Percentiles rank a stretch among this genome's conserved stretches.
Conservation (phyloP, 169 alveolate species). For the Fabrea salina region DNA sequence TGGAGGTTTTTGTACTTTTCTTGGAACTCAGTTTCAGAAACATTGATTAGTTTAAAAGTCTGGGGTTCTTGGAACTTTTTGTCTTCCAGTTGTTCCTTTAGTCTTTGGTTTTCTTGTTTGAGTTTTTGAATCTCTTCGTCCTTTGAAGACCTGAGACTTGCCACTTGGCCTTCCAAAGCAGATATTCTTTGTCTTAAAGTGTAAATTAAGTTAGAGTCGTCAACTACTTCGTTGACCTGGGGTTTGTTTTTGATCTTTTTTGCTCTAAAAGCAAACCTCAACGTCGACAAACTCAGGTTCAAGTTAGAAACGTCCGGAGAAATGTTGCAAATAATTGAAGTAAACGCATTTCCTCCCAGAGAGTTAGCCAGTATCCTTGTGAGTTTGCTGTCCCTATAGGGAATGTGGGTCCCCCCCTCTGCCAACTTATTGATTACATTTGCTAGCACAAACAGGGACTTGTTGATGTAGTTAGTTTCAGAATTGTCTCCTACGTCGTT, state of each 20-base stretch:
- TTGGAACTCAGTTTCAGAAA: background rate
- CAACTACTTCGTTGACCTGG: constrained; percentile 37
- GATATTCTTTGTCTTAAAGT: constrained; percentile 29
- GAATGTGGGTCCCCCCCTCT: constrained; percentile 49
- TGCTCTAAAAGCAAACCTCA: constrained; percentile 91
- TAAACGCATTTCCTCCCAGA: constrained; percentile 91
- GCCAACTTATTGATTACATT: constrained; percentile 72
- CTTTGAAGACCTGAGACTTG: background rate
- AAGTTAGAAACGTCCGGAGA: constrained; percentile 85
- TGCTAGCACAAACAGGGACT: constrained; percentile 59
- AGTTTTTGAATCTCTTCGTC: background rate
- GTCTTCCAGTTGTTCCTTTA: background rate
- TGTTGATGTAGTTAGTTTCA: constrained; percentile 73
- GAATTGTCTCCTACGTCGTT: constrained; percentile 48
- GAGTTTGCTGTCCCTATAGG: constrained; percentile 88
- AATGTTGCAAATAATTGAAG: constrained; percentile 87
- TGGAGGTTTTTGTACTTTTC: background rate
- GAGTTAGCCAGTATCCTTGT: constrained; percentile 87
- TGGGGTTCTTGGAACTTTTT: no score
- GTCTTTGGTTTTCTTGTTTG: background rate
- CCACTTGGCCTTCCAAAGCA: constrained; percentile 34
- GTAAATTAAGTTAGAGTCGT: constrained; percentile 38
- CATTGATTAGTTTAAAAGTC: background rate
- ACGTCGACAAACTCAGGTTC: constrained; percentile 86
- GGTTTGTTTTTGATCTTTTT: constrained; percentile 84